Evolutionary conservation across 176 grass and related monocot species (phyloP).

Genomic region (Carex kokanica): DNA sequence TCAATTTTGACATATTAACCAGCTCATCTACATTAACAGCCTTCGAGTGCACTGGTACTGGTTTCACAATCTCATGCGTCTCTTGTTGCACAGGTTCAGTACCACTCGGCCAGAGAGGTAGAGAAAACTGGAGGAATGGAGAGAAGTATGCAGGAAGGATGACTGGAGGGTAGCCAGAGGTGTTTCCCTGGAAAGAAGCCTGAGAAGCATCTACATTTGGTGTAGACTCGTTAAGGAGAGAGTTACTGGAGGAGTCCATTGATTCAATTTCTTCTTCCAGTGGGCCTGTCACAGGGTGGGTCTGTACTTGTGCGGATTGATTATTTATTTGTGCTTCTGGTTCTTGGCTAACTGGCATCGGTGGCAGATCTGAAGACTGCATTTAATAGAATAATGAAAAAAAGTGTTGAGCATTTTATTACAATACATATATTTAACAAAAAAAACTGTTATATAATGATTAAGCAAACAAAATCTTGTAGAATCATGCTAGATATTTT

Average conservation of each 20-base stretch:
- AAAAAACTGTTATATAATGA: neutral
- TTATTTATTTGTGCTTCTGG: conserved; percentile 49
- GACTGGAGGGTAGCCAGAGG: conserved; percentile 54
- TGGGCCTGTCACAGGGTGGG: conserved; percentile 25
- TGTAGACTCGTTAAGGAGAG: conserved; percentile 36
- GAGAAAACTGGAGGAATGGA: conserved; percentile 70
- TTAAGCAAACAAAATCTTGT: neutral
- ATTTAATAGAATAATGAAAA: conserved; percentile 27
- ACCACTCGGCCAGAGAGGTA: conserved; percentile 65
- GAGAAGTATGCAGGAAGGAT: conserved; percentile 76
- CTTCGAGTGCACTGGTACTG: conserved; percentile 78
- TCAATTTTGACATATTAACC: conserved; percentile 82
- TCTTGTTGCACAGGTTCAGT: conserved; percentile 45
- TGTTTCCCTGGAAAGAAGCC: neutral
- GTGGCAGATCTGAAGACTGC: conserved; percentile 67
- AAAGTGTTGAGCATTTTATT: conserved; percentile 14
- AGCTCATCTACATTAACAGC: conserved; percentile 91
- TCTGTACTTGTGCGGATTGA: conserved; percentile 30
- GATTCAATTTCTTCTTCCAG: conserved; percentile 65
- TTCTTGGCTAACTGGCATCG: conserved; percentile 64
- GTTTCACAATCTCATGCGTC: conserved; percentile 82
- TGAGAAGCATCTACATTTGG: conserved; percentile 44
- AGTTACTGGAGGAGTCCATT: conserved; percentile 66
- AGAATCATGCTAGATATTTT: conserved; percentile 10
- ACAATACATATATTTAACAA: conserved; percentile 10